A percentile compares a stretch with the other conserved stretches of the same genome.
Conservation (phyloP, 768 basidiomycete species). For the Scleroderma bovista region DNA sequence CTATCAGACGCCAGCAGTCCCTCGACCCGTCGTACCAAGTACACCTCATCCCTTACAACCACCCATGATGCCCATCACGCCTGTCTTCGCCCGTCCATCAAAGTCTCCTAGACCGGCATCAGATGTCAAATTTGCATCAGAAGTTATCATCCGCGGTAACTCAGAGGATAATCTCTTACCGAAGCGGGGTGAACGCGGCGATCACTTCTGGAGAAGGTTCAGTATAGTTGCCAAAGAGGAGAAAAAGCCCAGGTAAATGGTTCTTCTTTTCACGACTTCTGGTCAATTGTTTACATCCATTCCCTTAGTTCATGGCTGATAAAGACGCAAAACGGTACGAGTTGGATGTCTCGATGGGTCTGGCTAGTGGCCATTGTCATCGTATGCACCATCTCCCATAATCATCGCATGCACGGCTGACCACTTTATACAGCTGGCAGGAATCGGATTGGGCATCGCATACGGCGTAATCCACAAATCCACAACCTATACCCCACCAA, state of each 20-base stretch:
- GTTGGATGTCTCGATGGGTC: slow-evolving; percentile 58
- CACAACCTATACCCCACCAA: slow-evolving; percentile 47
- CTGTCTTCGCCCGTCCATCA: slow-evolving; percentile 66
- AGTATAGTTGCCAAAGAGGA: slow-evolving; percentile 77
- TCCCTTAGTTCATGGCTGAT: slow-evolving; percentile 55
- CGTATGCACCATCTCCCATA: slow-evolving; percentile 28
- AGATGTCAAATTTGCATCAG: slow-evolving; percentile 45
- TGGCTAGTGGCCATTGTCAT: slow-evolving; percentile 64
- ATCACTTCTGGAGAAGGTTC: slow-evolving; percentile 85
- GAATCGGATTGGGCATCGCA: slow-evolving; percentile 53
- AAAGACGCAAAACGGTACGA: slow-evolving; percentile 51
- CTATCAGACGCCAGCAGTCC: slow-evolving; percentile 24
- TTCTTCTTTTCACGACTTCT: not conserved
- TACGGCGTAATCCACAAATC: slow-evolving; percentile 52
- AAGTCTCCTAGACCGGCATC: slow-evolving; percentile 29
- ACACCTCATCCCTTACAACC: slow-evolving; percentile 71
- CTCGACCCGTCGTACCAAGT: slow-evolving; percentile 37
- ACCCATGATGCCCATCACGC: slow-evolving; percentile 73
- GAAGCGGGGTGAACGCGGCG: slow-evolving; percentile 64
- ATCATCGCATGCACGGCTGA: not conserved
- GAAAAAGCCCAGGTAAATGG: slow-evolving; percentile 42
- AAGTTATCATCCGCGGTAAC: slow-evolving; percentile 60
- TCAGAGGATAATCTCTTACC: slow-evolving; percentile 65
- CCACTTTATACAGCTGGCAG: slow-evolving; percentile 37
- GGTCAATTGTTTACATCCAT: not conserved